Conservation (phyloP, 2,329 filamentous ascomycete genomes). For the Penicillium sp. region DNA sequence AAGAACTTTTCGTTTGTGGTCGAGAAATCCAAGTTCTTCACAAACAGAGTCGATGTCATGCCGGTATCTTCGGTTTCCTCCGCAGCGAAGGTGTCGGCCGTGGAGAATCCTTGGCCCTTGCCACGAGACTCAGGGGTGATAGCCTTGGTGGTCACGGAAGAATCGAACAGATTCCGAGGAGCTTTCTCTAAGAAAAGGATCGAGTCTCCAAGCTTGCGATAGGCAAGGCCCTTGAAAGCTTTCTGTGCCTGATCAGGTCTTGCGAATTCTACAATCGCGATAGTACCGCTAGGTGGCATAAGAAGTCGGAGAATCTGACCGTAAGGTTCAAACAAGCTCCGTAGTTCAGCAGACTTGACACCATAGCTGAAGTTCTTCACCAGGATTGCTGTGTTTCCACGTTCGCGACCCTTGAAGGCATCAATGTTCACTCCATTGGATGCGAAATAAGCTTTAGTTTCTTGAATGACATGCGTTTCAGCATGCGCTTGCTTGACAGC, state of each 20-base stretch:
- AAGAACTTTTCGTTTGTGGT: slow-evolving; percentile 78
- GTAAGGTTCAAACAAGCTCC: slow-evolving; percentile 80
- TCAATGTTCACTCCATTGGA: slow-evolving; percentile 89
- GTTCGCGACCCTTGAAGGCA: slow-evolving; percentile 81
- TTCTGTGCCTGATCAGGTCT: slow-evolving; percentile 78
- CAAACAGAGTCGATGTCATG: slow-evolving; percentile 82
- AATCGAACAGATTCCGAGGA: slow-evolving; percentile 75
- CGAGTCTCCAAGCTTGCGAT: slow-evolving; percentile 87
- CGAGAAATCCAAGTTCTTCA: slow-evolving; percentile 90
- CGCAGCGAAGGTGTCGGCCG: slow-evolving; percentile 48
- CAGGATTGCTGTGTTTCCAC: slow-evolving; percentile 84
- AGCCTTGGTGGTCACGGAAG: slow-evolving; percentile 38
- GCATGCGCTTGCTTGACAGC: slow-evolving; percentile 96
- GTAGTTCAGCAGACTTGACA: slow-evolving; percentile 77
- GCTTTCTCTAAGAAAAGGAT: slow-evolving; percentile 93
- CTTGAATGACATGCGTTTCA: slow-evolving; percentile 93
- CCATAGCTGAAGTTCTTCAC: slow-evolving; percentile 95
- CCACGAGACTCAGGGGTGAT: slow-evolving; percentile 34
- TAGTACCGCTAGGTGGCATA: slow-evolving; percentile 91
- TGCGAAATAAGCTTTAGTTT: slow-evolving; percentile 89
- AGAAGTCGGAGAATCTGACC: slow-evolving; percentile 80
- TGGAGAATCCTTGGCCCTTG: slow-evolving; percentile 47
- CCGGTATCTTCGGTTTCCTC: slow-evolving; percentile 42
- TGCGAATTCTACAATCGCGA: slow-evolving; percentile 88
- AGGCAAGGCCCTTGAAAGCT: slow-evolving; percentile 83